Base-by-base conservation (phyloP, 2,329 filamentous ascomycete genomes). In the Xenosphaeropsis pyriputrescens region DNA sequence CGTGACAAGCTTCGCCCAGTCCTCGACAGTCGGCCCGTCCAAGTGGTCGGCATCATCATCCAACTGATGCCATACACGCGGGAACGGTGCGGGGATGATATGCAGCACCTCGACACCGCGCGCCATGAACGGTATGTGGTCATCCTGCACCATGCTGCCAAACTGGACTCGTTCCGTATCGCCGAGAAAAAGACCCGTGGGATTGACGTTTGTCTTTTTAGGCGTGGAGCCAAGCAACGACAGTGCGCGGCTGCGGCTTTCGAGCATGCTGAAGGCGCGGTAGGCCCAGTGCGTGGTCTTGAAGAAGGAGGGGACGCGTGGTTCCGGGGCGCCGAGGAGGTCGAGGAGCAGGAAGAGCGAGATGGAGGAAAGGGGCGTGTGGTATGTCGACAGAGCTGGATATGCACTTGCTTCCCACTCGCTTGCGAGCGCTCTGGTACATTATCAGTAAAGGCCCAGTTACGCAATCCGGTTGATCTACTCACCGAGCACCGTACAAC, bases 221-320 rank as follows among this genome's bases (percentile, higher is more conserved):
- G 12, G 3, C 22, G 22, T 3, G 29, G 79, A 77, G 52, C 83
- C 77, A 43, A 89, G 72, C 26, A 80, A 59, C 1, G 64, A 64
- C 1, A 88, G 62, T 8, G 66, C 60, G 26, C 86, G 75, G 54
- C 95, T 66, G 18, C 86, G 78, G 36, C 64, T 59, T 60, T 96
- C 89, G 13, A 93, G 61, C 2, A 62, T 60, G 1, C 84, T 79
- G 65, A 96, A 73, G 41, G 72, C 70, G 47, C 73, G 66, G 57
- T 96, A 96, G 1, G 88, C 86, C 89, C 89, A 95, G 55, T 96
- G 89, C 0, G 89, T 95, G 1, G 79, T 81, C 41, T 77, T 69
- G 56, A 93, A 95, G 61, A 89, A 95, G 1, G 85, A 93, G 1
- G 85, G 85, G 1, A 98, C 69, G 0, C 51, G 61, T 0, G 88